Percentiles rank a stretch among this genome's conserved stretches.
Evolutionary conservation across 495 filamentous ascomycete genomes (phyloP).

Genomic region (Penicillium diatomitis): DNA sequence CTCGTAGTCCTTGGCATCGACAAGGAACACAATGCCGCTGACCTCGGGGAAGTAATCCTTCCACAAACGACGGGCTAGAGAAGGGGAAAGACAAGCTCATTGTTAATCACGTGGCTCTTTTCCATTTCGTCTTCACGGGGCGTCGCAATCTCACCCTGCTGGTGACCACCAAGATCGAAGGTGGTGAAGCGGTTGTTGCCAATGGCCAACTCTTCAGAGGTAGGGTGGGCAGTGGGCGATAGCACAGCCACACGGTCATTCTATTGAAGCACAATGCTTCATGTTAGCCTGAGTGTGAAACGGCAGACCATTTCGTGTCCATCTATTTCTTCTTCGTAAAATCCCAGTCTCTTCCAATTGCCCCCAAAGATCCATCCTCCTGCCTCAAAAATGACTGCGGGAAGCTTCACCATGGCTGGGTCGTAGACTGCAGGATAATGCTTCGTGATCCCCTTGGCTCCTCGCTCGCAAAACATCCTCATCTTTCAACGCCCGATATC

Average conservation of each 20-base stretch:
- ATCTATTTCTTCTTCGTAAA: background rate
- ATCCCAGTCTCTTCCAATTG: background rate
- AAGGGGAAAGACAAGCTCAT: background rate
- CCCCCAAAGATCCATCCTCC: no score
- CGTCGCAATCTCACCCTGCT: slow-evolving; percentile 61
- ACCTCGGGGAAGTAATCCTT: slow-evolving; percentile 99
- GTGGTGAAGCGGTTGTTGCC: slow-evolving; percentile 96
- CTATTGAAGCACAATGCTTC: slow-evolving; percentile 26
- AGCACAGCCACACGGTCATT: slow-evolving; percentile 93
- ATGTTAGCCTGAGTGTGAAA: no score
- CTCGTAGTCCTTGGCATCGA: slow-evolving; percentile 94
- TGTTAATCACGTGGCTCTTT: background rate
- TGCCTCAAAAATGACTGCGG: no score
- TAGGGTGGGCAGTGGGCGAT: slow-evolving; percentile 82
- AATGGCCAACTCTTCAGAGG: slow-evolving; percentile 92
- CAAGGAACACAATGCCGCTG: slow-evolving; percentile 92
- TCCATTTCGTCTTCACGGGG: background rate
- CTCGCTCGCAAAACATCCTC: no score
- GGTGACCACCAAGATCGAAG: slow-evolving; percentile 94
- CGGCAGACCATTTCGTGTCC: background rate
- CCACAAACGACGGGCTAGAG: slow-evolving; percentile 84
- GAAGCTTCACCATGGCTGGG: no score
- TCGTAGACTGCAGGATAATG: no score
- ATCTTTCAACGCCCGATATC: background rate
- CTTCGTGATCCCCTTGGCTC: no score